A percentile compares a stretch with the other conserved stretches of the same genome.
phyloP scores from a whole-genome alignment of 495 filamentous ascomycete genomes.

The Parathielavia hyrcaniae region DNA sequence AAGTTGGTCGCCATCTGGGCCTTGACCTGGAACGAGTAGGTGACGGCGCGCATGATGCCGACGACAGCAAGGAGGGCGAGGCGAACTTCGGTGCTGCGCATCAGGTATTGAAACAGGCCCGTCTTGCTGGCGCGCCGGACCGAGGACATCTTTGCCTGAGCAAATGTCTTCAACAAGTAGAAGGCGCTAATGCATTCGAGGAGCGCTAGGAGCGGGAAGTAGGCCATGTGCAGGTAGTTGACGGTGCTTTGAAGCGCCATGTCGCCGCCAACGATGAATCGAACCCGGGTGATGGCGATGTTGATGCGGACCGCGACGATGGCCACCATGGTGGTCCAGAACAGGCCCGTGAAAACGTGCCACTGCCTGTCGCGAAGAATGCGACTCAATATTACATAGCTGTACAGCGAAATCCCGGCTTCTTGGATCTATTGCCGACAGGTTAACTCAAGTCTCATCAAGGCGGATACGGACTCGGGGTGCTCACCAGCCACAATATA shows the following conservation, averaged over 20 bases:
- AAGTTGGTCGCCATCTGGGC: conserved; percentile 30
- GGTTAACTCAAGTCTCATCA: neutral
- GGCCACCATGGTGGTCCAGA: conserved; percentile 31
- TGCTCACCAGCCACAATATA: conserved; percentile 32
- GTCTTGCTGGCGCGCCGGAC: conserved; percentile 6
- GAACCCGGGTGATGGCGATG: conserved; percentile 27
- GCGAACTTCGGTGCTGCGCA: conserved; percentile 37
- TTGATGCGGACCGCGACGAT: conserved; percentile 23
- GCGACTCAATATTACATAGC: conserved; percentile 33
- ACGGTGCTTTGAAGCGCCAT: conserved; percentile 21
- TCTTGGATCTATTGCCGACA: conserved; percentile 30
- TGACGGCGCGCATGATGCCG: conserved; percentile 32
- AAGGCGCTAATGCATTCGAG: conserved; percentile 31
- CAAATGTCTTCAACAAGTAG: conserved; percentile 30
- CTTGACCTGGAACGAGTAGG: conserved; percentile 33
- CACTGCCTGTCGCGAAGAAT: conserved; percentile 24
- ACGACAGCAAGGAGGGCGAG: conserved; percentile 31
- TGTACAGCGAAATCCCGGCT: conserved; percentile 37
- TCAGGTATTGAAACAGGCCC: conserved; percentile 30
- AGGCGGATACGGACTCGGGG: neutral
- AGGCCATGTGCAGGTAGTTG: conserved; percentile 34
- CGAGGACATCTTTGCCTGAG: conserved; percentile 15
- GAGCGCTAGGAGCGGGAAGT: conserved; percentile 33
- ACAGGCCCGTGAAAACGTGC: conserved; percentile 26
- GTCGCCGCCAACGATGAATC: conserved; percentile 13